Base-by-base conservation (phyloP, 2,329 filamentous ascomycete genomes). In the Helotiales sp. region DNA sequence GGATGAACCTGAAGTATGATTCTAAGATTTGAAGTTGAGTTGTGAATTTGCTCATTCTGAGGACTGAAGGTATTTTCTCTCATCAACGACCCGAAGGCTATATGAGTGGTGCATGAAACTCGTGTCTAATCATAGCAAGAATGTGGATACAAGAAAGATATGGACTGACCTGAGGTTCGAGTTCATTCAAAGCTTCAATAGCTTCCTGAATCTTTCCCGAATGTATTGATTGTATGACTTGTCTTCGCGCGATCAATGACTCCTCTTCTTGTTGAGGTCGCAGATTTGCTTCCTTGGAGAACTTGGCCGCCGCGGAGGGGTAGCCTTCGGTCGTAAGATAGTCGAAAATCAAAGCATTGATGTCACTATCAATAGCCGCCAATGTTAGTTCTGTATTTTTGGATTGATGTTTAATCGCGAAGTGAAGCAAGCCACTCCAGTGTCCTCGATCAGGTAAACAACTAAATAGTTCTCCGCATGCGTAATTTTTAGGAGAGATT, bases 101-200 rank as follows among this genome's bases (percentile, higher is more conserved):
- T 98, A 95, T 91, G 95, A 92, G 95, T 99, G 95, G 95, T 99
- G 95, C 95, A 99, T 99, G 93, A 96, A 86, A 93, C 89, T 62
- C 61, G 82, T 83, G 81, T 90, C 81, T 96, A 96, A 99, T 99
- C 95, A 95, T 93, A 76, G 83, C 81, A 84, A n/a, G 27, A 78
- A 59, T 12, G 3, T 66, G 61, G 46, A 51, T 61, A 47, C 51
- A 52, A 54, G 40, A 54, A 48, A 54, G 29, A 47, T 19, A 61
- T 40, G 31, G 36, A 71, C 90, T 76, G 86, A 99, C 95, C 84
- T 95, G 87, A 66, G 92, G 90, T 66, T 96, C 91, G 31, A 96
- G 78, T 65, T 96, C 90, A 71, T 98, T 98, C 68, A 99, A 82
- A 52, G 87, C 84, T 63, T 92, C 85, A 62, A 98, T 93, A 4